These are phyloP conservation scores for Cucurbita ficifolia DNA, from an alignment of 306 rosid genomes.

Conservation along the genomic window DNA sequence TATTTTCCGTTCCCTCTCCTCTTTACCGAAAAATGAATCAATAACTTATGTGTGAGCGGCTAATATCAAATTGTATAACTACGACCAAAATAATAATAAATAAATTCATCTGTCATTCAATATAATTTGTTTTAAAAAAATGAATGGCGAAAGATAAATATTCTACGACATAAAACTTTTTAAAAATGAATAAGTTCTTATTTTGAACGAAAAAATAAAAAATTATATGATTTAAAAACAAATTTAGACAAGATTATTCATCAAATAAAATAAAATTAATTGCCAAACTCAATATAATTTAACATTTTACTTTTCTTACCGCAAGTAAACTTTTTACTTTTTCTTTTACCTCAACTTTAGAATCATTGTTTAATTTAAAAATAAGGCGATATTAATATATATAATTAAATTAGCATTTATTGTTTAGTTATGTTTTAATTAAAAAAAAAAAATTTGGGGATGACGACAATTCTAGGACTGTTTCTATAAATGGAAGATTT, in stretches of 20 bases:
- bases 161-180: no score
- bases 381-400: no score
- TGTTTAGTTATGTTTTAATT: background rate
- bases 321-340: background rate
- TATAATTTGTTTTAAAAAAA: background rate
- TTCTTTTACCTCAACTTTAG: background rate
- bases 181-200: no score
- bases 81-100: no score
- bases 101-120: no score
- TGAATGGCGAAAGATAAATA: background rate
- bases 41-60: no score
- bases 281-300: background rate
- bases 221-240: background rate
- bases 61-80: no score
- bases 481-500: slow-evolving; percentile 3
- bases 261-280: background rate
- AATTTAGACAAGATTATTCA: background rate
- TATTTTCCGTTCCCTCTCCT: no score
- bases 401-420: no score
- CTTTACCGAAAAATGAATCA: no score
- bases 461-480: background rate
- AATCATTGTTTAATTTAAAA: background rate
- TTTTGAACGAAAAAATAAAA: no score
- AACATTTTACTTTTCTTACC: background rate
- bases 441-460: no score